These are phyloP conservation scores for Citeromyces siamensis DNA, from an alignment of 1,139 yeast genomes.

Conservation along the genomic window DNA sequence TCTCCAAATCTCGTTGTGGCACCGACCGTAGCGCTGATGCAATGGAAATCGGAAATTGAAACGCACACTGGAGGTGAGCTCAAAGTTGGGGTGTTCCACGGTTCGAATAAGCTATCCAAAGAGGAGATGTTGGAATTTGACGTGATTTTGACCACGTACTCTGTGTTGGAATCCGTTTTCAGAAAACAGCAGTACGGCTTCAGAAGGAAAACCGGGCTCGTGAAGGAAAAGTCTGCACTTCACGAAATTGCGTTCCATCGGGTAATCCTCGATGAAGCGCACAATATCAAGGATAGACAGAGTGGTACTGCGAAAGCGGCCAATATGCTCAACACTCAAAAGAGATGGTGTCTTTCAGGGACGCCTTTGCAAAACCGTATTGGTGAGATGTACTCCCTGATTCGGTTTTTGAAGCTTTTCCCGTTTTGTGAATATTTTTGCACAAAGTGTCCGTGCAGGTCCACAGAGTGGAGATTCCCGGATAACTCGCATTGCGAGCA, in stretches of 20 bases:
- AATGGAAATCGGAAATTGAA: slow-evolving; percentile 91
- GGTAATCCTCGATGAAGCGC: slow-evolving; percentile 94
- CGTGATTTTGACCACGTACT: slow-evolving; percentile 82
- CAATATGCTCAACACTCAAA: slow-evolving; percentile 52
- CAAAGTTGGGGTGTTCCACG: slow-evolving; percentile 68
- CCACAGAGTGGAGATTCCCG: slow-evolving; percentile 72
- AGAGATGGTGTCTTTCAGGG: slow-evolving; percentile 88
- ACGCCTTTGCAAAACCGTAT: slow-evolving; percentile 94
- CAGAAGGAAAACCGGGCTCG: slow-evolving; percentile 51
- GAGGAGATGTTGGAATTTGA: slow-evolving; percentile 55
- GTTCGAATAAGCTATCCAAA: slow-evolving; percentile 56
- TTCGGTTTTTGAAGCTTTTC: slow-evolving; percentile 67
- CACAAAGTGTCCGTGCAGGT: slow-evolving; percentile 76
- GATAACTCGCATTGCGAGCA: slow-evolving; percentile 74
- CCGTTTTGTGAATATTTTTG: slow-evolving; percentile 90
- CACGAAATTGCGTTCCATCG: slow-evolving; percentile 74
- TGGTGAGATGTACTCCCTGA: slow-evolving; percentile 89
- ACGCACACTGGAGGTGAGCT: slow-evolving; percentile 65
- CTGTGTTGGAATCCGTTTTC: slow-evolving; percentile 79
- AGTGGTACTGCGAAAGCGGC: slow-evolving; percentile 93
- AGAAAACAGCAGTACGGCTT: slow-evolving; percentile 81
- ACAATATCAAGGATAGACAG: slow-evolving; percentile 88
- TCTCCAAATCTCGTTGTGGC: slow-evolving; percentile 85
- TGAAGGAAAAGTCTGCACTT: slow-evolving; percentile 64
- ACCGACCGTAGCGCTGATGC: slow-evolving; percentile 96